Base-by-base conservation (phyloP, 495 filamentous ascomycete species). In the Talaromyces ruber region DNA sequence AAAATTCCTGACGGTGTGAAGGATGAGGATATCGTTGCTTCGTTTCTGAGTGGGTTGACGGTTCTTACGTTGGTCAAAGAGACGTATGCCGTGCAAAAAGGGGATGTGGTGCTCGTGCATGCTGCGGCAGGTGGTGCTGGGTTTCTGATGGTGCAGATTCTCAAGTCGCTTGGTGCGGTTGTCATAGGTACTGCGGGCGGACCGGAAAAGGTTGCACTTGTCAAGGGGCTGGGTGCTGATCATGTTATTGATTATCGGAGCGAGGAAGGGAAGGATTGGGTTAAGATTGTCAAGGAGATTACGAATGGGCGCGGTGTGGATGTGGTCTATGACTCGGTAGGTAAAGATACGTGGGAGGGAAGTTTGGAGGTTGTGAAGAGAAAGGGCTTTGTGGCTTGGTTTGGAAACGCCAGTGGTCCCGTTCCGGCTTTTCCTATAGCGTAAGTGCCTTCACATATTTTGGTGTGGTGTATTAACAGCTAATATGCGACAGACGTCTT, bases 41-140 rank as follows among this genome's bases (percentile, higher is more conserved):
- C 83, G 1, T 70, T 94, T 8, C 72, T 97, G 47, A 94, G 96
- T 67, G 94, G 90, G 4, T 71, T 98, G 56, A 98, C 94, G 0
- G 93, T 94, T 1, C 75, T 96, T 28, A 86, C 92, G 0, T 76
- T 97, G 43, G 84, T 88, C 11, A 86, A 88, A 67, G 94, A 97
- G 71, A 82, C 88, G 12, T 83, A 92, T 63, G 69, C 76, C 1
- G 89, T 97, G 28, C 76, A 89, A 67, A 82, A 79, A 70, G 90
- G 87, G 1, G 91, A 96, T 62, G 95, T 87, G 86, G 82, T 94
- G 7, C 83, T 98, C 1, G 82, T 98, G 32, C 91, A 96, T 65
- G 93, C 94, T 0, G 94, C 94, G 0, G 92, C 93, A 8, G 94
- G 94, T 47, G 94, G 94, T 4, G 89, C 92, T 0, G 94, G 93